These are phyloP conservation scores for Lentinula guzmanii DNA, from an alignment of 768 basidiomycete species.

Conservation along the genomic window DNA sequence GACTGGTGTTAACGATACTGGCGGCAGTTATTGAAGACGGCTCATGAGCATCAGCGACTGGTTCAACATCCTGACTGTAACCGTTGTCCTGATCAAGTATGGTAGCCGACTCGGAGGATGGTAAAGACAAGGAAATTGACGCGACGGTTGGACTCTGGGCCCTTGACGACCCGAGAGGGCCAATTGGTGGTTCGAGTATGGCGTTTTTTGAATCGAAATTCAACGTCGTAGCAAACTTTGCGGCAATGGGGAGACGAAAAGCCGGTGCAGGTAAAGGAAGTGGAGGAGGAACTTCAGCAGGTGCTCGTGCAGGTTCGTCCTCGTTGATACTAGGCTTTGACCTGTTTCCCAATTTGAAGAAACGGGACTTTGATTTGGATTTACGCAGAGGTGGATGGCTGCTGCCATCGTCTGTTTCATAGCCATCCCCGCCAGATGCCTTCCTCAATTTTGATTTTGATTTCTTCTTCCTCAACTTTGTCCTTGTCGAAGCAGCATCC, in stretches of 20 bases:
- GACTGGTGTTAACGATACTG: background rate
- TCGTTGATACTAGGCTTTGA: conserved; percentile 28
- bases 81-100: background rate
- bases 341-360: conserved; percentile 38
- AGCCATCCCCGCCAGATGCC: conserved; percentile 16
- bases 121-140: background rate
- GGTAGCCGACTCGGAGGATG: background rate
- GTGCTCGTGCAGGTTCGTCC: conserved; percentile 17
- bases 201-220: conserved; percentile 1
- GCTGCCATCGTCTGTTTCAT: conserved; percentile 21
- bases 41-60: background rate
- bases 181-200: conserved; percentile 5
- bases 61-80: background rate
- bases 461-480: conserved; percentile 6
- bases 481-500: conserved; percentile 19
- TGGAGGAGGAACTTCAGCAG: background rate
- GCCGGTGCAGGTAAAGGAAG: conserved; percentile 13
- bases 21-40: background rate
- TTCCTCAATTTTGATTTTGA: conserved; percentile 15
- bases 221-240: conserved; percentile 35
- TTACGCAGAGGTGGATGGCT: conserved; percentile 2
- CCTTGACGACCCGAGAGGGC: background rate
- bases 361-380: conserved; percentile 30
- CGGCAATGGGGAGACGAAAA: conserved; percentile 40
- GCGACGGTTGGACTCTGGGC: conserved; percentile 8